Base-by-base conservation (phyloP, 441 rosid species). In the Biscutella auriculata region DNA sequence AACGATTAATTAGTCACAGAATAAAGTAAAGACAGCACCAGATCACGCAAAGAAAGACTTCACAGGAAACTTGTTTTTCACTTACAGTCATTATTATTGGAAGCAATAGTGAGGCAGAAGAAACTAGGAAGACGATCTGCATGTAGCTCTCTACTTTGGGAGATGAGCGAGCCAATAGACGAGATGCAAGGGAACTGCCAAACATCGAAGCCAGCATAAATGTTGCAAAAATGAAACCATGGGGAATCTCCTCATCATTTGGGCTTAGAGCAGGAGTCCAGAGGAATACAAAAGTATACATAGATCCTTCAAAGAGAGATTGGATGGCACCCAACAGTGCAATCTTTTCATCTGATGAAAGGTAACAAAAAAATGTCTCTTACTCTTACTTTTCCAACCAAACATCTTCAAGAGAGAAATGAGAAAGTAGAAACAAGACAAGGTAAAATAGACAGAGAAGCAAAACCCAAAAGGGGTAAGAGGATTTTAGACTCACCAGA, bases 251-350 rank as follows among this genome's bases (percentile, higher is more conserved):
- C 78, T 93, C 97, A 4, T 79, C 88, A 32, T 79, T 85, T 16
- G 98, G 95, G 77, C 98, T 89, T 60, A 93, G 70, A 53, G 97
- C 90, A 65, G 97, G 97, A 53, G 98, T 89, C 98, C 98, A 93
- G 8, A 93, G 93, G 80, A 93, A 93, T 17, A 93, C 98, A 59
- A 93, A 93, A 62, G 98, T 93, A 68, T 93, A 93, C 98, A 93
- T 93, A 44, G 98, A 93, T 70, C 98, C 98, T 74, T 93, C 98
- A 73, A 93, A 93, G 48, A 93, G 82, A 7, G 98, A 93, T 75
- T 93, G 98, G 40, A 93, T 93, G 35, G 98, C 98, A 50, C 98
- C 98, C 72, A 93, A 79, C 62, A 93, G 71, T n/a, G 96, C 95
- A 40, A 93, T 93, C 78, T 88, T 93, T 68, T 93, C 98, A 75